Evolutionary conservation across 2,329 filamentous ascomycete genomes (phyloP).

Genomic region (Aspergillus intermedius): DNA sequence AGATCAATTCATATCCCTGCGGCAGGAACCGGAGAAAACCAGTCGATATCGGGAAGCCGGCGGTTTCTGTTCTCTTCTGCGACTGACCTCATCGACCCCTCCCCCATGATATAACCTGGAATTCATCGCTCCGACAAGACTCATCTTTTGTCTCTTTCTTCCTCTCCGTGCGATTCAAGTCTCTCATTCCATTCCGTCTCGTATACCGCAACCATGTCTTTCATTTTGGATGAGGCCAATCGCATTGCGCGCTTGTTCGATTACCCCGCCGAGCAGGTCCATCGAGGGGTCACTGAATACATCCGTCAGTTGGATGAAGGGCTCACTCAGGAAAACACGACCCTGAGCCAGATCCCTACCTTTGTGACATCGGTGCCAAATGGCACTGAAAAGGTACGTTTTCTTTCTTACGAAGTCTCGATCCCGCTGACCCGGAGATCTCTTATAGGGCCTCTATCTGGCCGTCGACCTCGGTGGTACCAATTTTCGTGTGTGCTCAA

Average conservation of each 20-base stretch:
- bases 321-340: conserved; percentile 67
- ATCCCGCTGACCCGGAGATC: neutral
- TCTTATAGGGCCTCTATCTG: conserved; percentile 77
- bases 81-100: conserved; percentile 29
- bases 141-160: conserved; percentile 2
- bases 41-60: neutral
- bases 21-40: too few species aligned
- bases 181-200: neutral
- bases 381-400: conserved; percentile 83
- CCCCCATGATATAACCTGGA: conserved; percentile 7
- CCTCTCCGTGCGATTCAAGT: neutral
- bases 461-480: conserved; percentile 97
- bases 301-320: conserved; percentile 83
- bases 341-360: conserved; percentile 90
- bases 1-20: too few species aligned
- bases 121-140: neutral
- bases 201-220: conserved; percentile 18
- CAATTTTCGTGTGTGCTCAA: conserved; percentile 96
- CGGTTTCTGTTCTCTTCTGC: neutral
- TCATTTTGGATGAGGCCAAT: conserved; percentile 63
- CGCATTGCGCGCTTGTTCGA: conserved; percentile 80
- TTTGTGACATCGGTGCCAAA: conserved; percentile 95
- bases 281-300: conserved; percentile 76
- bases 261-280: conserved; percentile 69
- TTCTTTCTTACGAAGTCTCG: neutral